Conservation (phyloP, 345 rosid species). For the Passiflora organensis region DNA sequence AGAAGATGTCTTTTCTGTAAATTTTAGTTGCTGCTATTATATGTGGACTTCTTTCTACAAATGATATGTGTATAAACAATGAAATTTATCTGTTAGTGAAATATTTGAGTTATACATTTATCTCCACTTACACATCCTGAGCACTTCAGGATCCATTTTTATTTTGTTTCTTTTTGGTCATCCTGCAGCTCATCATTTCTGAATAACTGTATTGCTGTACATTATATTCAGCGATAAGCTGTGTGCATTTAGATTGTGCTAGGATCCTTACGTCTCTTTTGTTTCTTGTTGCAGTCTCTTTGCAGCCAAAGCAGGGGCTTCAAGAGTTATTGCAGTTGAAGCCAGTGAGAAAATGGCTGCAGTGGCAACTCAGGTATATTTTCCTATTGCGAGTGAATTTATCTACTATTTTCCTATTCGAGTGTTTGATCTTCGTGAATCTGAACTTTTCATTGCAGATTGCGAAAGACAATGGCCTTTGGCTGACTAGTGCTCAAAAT, state of each 20-base stretch:
- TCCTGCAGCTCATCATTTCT: no score
- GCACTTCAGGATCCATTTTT: no score
- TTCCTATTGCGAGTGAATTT: slow-evolving; percentile 6
- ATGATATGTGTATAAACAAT: no score
- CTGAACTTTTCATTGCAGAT: slow-evolving; percentile 38
- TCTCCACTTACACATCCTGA: no score
- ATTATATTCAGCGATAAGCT: background rate
- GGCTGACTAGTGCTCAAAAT: slow-evolving; percentile 27
- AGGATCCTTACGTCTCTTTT: background rate
- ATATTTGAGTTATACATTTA: no score
- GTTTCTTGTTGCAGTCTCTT: slow-evolving; percentile 51
- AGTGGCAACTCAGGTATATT: slow-evolving; percentile 77
- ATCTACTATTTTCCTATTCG: slow-evolving; percentile 10
- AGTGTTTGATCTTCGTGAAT: background rate
- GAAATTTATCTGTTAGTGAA: no score
- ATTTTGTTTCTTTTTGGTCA: no score
- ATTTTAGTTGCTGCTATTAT: no score
- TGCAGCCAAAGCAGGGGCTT: slow-evolving; percentile 92
- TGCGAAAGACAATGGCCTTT: slow-evolving; percentile 71
- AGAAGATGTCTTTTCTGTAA: no score
- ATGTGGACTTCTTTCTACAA: no score
- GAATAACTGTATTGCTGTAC: background rate
- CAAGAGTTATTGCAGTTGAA: slow-evolving; percentile 85
- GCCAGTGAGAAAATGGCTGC: slow-evolving; percentile 95
- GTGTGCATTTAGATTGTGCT: background rate